phyloP scores from a whole-genome alignment of 2,329 filamentous ascomycete species.

The Cladophialophora chaetospira region DNA sequence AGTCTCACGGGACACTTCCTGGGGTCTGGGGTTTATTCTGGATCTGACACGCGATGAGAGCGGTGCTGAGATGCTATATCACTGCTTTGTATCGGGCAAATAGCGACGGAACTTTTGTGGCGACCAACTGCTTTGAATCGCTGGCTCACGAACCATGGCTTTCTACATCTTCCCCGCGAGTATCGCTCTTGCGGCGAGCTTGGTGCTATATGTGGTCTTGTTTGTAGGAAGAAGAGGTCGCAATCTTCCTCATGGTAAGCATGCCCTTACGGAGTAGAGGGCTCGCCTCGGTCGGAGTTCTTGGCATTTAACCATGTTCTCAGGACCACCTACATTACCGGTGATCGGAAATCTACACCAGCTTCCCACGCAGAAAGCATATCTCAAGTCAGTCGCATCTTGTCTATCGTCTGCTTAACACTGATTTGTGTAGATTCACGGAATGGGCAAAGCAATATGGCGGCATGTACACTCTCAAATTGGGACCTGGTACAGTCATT shows the following conservation, averaged over 20 bases:
- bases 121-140: not conserved
- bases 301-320: too few relatives aligned
- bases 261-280: too few relatives aligned
- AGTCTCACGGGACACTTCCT: not conserved
- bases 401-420: not conserved
- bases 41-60: not conserved
- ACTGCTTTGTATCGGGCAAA: not conserved
- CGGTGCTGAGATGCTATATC: not conserved
- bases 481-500: constrained; percentile 43
- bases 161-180: not conserved
- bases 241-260: constrained; percentile 12
- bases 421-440: constrained; percentile 39
- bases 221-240: constrained; percentile 14
- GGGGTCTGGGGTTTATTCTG: not conserved
- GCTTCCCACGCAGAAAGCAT: constrained; percentile 39
- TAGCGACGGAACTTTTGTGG: not conserved
- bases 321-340: constrained; percentile 46
- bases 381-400: constrained; percentile 33
- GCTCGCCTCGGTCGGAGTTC: too few relatives aligned
- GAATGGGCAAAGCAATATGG: constrained; percentile 49
- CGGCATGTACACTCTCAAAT: constrained; percentile 45
- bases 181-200: constrained; percentile 1
- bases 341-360: constrained; percentile 53
- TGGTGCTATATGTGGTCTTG: constrained; percentile 5
- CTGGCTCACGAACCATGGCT: not conserved